A percentile compares a stretch with the other conserved stretches of the same genome.
phyloP scores from a whole-genome alignment of 2,329 filamentous ascomycete genomes.

The Drechslerella dactyloides region DNA sequence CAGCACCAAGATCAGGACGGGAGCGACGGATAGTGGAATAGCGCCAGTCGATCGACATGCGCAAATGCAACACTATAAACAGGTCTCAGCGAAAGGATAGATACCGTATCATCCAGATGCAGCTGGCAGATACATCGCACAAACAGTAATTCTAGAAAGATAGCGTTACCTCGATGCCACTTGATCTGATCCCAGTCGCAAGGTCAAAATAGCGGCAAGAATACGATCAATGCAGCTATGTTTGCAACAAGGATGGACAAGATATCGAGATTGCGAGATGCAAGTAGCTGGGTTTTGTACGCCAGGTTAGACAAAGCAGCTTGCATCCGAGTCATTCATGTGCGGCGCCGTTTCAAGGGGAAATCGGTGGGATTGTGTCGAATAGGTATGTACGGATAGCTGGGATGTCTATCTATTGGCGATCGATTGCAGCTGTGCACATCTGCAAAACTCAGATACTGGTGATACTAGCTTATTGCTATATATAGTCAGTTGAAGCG shows the following conservation, averaged over 20 bases:
- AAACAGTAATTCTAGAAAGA: not conserved
- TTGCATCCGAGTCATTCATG: not conserved
- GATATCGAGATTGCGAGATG: not conserved
- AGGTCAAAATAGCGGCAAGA: not conserved
- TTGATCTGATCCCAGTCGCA: not conserved
- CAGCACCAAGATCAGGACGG: not conserved
- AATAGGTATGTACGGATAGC: not conserved
- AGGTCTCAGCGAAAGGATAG: constrained; percentile 6
- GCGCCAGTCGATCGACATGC: not conserved
- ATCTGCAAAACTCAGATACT: not conserved
- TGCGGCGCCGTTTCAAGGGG: no score
- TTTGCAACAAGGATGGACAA: not conserved
- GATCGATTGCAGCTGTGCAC: not conserved
- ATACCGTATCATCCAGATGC: constrained; percentile 13
- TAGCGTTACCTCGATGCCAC: not conserved
- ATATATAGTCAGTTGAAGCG: not conserved
- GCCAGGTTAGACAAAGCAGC: not conserved
- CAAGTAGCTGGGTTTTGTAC: not conserved
- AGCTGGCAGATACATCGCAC: not conserved
- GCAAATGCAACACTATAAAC: not conserved
- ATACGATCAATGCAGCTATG: not conserved
- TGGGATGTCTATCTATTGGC: not conserved
- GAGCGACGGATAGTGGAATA: not conserved
- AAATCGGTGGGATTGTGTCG: not conserved
- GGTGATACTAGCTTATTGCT: not conserved